Conservation (phyloP, 306 rosid species). For the Lupinus albus region DNA sequence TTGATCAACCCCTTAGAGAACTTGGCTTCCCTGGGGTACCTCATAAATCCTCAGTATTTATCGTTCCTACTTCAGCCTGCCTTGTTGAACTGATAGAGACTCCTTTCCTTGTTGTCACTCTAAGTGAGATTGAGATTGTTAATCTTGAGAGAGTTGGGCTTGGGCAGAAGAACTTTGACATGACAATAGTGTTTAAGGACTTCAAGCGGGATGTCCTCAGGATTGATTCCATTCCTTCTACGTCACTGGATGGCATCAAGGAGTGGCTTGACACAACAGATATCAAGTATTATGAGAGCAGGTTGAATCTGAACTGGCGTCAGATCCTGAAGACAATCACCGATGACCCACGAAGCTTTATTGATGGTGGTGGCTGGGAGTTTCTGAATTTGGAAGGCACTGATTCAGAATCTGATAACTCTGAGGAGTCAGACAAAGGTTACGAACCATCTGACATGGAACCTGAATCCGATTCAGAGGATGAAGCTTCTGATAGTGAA, state of each 20-base stretch:
- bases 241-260: constrained; percentile 89
- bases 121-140: constrained; percentile 91
- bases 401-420: constrained; percentile 84
- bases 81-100: constrained; percentile 89
- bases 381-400: constrained; percentile 89
- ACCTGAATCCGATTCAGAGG: constrained; percentile 88
- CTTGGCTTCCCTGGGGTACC: constrained; percentile 98
- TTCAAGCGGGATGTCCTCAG: constrained; percentile 89
- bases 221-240: constrained; percentile 88
- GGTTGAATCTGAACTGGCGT: constrained; percentile 93
- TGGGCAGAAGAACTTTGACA: constrained; percentile 97
- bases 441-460: constrained; percentile 84
- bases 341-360: constrained; percentile 89
- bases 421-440: constrained; percentile 88
- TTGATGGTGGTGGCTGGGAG: constrained; percentile 97
- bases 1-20: constrained; percentile 96
- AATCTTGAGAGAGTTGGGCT: constrained; percentile 96
- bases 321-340: constrained; percentile 93
- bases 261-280: constrained; percentile 96
- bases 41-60: constrained; percentile 80
- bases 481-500: constrained; percentile 76
- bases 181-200: constrained; percentile 92
- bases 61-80: constrained; percentile 88
- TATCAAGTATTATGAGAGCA: constrained; percentile 91
- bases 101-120: constrained; percentile 87